Conservation (phyloP, 805 yeast genomes). For the Candida schatavii region DNA sequence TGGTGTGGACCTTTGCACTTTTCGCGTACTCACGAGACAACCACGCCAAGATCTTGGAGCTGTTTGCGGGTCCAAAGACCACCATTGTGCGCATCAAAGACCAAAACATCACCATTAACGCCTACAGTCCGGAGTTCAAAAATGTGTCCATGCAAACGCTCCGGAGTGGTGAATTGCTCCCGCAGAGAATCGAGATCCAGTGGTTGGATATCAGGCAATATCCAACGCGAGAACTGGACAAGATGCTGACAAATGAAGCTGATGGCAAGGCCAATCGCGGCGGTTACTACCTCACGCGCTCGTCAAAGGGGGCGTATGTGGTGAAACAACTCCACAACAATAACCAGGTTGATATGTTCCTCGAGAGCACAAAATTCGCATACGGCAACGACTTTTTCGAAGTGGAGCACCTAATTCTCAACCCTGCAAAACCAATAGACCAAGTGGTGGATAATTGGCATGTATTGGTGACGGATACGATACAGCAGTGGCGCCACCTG, state of each 20-base stretch:
- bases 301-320: conserved; percentile 11
- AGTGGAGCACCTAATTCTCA: conserved; percentile 32
- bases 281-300: conserved; percentile 5
- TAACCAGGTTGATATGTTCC: conserved; percentile 17
- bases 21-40: conserved; percentile 25
- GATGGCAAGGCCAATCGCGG: conserved; percentile 1
- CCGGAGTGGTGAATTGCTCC: conserved; percentile 21
- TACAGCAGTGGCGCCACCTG: conserved; percentile 44
- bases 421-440: conserved; percentile 42
- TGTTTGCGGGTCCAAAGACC: conserved; percentile 21
- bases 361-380: conserved; percentile 31
- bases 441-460: conserved; percentile 40
- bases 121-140: conserved; percentile 21
- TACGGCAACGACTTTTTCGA: conserved; percentile 40
- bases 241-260: too few relatives aligned
- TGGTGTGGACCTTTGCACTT: conserved; percentile 26
- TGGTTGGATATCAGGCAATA: conserved; percentile 34
- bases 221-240: conserved; percentile 14
- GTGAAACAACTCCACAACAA: conserved; percentile 24
- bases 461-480: conserved; percentile 51
- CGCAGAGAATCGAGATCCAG: conserved; percentile 14
- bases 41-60: conserved; percentile 15
- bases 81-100: conserved; percentile 20
- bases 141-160: conserved; percentile 27
- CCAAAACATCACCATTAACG: conserved; percentile 29